phyloP scores from a whole-genome alignment of 169 alveolate genomes.

The Eimeria praecox region DNA sequence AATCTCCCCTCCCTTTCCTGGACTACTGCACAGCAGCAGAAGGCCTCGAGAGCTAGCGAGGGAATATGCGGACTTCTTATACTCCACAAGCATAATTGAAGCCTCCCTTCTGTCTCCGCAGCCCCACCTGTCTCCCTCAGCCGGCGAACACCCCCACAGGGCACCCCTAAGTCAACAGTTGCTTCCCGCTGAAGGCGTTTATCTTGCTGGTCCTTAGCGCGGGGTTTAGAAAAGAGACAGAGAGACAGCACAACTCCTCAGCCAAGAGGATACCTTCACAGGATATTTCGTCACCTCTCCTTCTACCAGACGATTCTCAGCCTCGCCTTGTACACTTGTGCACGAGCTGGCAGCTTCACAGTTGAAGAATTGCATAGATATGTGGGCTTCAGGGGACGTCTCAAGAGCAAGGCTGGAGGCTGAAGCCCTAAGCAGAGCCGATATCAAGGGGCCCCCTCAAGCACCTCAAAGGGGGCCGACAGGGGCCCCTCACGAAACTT shows the following conservation, averaged over 20 bases:
- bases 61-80: constrained; percentile 37
- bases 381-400: background rate
- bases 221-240: background rate
- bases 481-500: background rate
- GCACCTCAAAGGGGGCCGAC: background rate
- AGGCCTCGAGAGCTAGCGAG: constrained; percentile 39
- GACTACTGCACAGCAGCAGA: background rate
- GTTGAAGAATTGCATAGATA: background rate
- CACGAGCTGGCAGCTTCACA: background rate
- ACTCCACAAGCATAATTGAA: constrained; percentile 69
- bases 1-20: background rate
- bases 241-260: background rate
- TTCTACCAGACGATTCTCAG: background rate
- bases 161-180: background rate
- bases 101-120: constrained; percentile 68
- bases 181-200: constrained; percentile 26
- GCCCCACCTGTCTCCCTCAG: constrained; percentile 9
- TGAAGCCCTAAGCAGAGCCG: background rate
- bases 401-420: background rate
- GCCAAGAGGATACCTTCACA: background rate
- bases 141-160: background rate
- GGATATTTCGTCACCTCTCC: background rate
- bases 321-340: background rate
- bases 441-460: background rate
- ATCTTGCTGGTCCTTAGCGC: background rate